Percentiles rank a stretch among this genome's conserved stretches.
Conservation (phyloP, 441 rosid genomes). For the Breynia disticha region DNA sequence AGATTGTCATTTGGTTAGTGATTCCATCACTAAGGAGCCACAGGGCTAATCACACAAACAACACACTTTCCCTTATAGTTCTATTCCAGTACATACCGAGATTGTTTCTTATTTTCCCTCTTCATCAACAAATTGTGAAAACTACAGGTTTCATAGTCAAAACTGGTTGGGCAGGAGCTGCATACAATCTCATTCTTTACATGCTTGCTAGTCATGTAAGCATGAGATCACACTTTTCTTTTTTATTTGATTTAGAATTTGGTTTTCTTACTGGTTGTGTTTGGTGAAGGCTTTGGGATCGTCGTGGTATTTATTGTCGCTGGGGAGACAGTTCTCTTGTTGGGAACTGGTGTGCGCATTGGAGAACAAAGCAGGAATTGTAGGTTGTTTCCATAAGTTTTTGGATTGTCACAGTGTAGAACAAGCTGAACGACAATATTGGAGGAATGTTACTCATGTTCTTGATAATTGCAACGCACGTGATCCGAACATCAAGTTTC, state of each 20-base stretch:
- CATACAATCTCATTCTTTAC: conserved; percentile 77
- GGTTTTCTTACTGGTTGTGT: not conserved
- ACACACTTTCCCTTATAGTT: conserved; percentile 58
- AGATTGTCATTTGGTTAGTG: conserved; percentile 65
- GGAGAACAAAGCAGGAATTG: conserved; percentile 24
- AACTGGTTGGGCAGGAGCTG: conserved; percentile 93
- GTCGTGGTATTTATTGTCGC: conserved; percentile 67
- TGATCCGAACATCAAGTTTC: conserved; percentile 28
- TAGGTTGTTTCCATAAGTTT: conserved; percentile 21
- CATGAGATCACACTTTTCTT: conserved; percentile 1
- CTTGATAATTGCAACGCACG: conserved; percentile 41
- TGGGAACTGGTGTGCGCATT: conserved; percentile 43
- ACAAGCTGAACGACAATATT: conserved; percentile 37
- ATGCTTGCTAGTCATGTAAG: conserved; percentile 82
- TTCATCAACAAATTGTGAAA: conserved; percentile 59
- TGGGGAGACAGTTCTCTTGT: conserved; percentile 57
- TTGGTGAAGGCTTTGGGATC: conserved; percentile 66
- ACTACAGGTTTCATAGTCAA: conserved; percentile 65
- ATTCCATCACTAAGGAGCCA: conserved; percentile 46
- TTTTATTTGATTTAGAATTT: not conserved
- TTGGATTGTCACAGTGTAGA: conserved; percentile 49
- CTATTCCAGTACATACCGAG: conserved; percentile 81
- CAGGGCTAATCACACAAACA: conserved; percentile 47
- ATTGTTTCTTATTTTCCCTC: conserved; percentile 63
- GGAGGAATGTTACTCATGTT: conserved; percentile 53